Conservation (phyloP, 805 yeast genomes). For the Citeromyces matritensis region DNA sequence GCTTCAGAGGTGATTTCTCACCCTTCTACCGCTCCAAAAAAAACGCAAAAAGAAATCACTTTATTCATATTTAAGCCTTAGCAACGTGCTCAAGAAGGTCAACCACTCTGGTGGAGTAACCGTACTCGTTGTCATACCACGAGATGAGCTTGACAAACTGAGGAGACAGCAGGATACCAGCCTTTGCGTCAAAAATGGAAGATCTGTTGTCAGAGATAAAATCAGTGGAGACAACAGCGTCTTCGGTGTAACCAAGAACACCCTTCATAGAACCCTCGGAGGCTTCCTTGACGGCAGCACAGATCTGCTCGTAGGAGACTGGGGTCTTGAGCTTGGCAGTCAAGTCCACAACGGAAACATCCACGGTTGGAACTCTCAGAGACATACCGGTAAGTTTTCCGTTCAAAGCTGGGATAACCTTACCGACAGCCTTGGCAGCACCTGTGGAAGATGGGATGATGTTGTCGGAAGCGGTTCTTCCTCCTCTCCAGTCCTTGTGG, state of each 20-base stretch:
- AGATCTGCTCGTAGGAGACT: constrained; percentile 74
- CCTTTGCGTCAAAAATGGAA: constrained; percentile 81
- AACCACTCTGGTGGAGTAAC: constrained; percentile 93
- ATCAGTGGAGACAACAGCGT: constrained; percentile 83
- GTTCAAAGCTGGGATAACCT: constrained; percentile 80
- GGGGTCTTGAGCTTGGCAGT: constrained; percentile 69
- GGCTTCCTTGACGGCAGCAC: constrained; percentile 60
- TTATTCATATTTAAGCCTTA: constrained; percentile 17
- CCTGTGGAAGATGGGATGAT: constrained; percentile 93
- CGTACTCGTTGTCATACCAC: constrained; percentile 95
- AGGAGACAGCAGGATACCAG: constrained; percentile 80
- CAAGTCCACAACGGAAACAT: constrained; percentile 87
- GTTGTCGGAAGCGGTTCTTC: constrained; percentile 93
- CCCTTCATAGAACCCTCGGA: constrained; percentile 72
- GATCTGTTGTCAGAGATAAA: constrained; percentile 77
- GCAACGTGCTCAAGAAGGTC: constrained; percentile 79
- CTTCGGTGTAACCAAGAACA: constrained; percentile 80
- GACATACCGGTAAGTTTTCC: constrained; percentile 94
- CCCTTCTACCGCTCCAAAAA: no score
- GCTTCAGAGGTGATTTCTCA: no score
- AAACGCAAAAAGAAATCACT: no score
- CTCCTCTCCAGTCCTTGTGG: constrained; percentile 98
- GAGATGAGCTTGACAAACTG: constrained; percentile 83
- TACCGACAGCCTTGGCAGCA: constrained; percentile 97
- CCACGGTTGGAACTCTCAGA: constrained; percentile 86